These are phyloP conservation scores for Aciculosporium take DNA, from an alignment of 2,329 filamentous ascomycete genomes.

Conservation along the genomic window DNA sequence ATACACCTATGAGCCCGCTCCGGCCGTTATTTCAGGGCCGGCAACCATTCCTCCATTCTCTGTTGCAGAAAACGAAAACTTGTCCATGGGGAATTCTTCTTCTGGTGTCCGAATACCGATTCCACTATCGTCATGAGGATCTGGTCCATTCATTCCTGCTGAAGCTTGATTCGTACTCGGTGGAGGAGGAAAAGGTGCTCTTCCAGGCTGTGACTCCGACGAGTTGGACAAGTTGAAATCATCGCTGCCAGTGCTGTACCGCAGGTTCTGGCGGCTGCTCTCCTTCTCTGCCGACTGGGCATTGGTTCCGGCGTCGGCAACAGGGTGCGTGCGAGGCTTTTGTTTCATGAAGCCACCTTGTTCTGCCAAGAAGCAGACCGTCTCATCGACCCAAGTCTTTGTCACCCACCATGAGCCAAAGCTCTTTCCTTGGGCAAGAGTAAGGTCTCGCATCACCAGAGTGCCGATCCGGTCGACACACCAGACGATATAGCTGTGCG, in stretches of 20 bases:
- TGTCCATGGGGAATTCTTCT: slow-evolving; percentile 48
- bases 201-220: slow-evolving; percentile 33
- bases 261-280: slow-evolving; percentile 19
- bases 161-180: slow-evolving; percentile 29
- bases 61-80: slow-evolving; percentile 33
- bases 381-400: slow-evolving; percentile 91
- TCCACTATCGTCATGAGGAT: slow-evolving; percentile 55
- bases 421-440: slow-evolving; percentile 61
- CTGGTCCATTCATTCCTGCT: slow-evolving; percentile 23
- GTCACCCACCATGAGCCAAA: slow-evolving; percentile 93
- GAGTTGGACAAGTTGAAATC: slow-evolving; percentile 30
- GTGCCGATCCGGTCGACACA: slow-evolving; percentile 64
- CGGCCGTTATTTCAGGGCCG: slow-evolving; percentile 15
- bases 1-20: slow-evolving; percentile 5
- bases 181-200: slow-evolving; percentile 34
- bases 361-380: slow-evolving; percentile 79
- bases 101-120: slow-evolving; percentile 58
- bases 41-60: slow-evolving; percentile 22
- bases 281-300: slow-evolving; percentile 23
- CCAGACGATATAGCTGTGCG: slow-evolving; percentile 58
- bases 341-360: slow-evolving; percentile 74
- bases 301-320: slow-evolving; percentile 16
- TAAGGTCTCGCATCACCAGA: slow-evolving; percentile 67
- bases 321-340: slow-evolving; percentile 23
- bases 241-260: slow-evolving; percentile 31